Evolutionary conservation across 1,139 yeast species (phyloP).

Genomic region (Sugiyamaella sp.): DNA sequence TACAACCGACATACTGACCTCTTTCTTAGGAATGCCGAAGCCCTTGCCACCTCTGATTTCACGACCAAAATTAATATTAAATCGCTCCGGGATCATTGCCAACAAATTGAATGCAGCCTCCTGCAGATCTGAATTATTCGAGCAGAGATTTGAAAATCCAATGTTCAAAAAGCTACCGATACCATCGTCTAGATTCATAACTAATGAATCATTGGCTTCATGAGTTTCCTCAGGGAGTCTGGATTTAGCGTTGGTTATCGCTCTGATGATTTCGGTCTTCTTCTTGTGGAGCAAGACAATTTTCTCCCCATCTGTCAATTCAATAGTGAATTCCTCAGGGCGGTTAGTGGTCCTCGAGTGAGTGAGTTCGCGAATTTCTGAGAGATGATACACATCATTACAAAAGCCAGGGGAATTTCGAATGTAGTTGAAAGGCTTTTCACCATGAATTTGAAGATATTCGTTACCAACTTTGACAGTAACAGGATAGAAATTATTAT

Average conservation of each 20-base stretch:
- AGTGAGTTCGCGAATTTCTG: slow-evolving; percentile 47
- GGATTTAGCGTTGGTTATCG: slow-evolving; percentile 33
- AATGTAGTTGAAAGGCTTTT: slow-evolving; percentile 55
- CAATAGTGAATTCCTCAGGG: slow-evolving; percentile 61
- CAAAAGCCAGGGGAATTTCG: slow-evolving; percentile 33
- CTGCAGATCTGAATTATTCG: slow-evolving; percentile 60
- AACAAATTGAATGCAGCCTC: slow-evolving; percentile 65
- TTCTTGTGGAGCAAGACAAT: slow-evolving; percentile 26
- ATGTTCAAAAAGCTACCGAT: slow-evolving; percentile 54
- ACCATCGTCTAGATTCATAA: slow-evolving; percentile 35
- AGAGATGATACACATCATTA: slow-evolving; percentile 33
- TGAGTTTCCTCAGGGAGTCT: slow-evolving; percentile 26
- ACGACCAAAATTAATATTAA: slow-evolving; percentile 63
- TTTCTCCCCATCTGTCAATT: slow-evolving; percentile 40
- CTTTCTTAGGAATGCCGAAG: slow-evolving; percentile 73
- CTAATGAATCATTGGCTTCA: slow-evolving; percentile 19
- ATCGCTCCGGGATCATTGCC: slow-evolving; percentile 64
- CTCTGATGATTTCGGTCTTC: slow-evolving; percentile 36
- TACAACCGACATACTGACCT: slow-evolving; percentile 62
- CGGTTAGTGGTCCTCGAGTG: slow-evolving; percentile 53
- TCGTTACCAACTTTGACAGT: slow-evolving; percentile 70
- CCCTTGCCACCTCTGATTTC: slow-evolving; percentile 60
- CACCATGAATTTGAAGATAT: slow-evolving; percentile 59
- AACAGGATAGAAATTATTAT: slow-evolving; percentile 48
- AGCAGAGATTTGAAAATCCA: slow-evolving; percentile 67